Conservation (phyloP, 2,329 filamentous ascomycete species). For the Epicoccum sorghinum region DNA sequence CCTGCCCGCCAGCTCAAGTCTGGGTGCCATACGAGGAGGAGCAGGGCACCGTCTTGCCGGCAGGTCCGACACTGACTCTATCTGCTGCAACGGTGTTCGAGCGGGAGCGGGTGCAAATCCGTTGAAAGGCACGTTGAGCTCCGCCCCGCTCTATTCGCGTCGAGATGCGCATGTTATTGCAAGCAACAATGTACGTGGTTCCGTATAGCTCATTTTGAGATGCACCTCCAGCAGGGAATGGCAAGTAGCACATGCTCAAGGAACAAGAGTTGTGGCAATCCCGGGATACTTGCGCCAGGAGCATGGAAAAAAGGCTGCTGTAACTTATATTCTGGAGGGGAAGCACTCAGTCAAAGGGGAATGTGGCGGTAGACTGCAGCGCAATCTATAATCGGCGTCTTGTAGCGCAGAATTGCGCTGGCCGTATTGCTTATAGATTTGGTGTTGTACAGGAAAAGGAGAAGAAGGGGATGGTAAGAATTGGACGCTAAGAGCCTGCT, state of each 20-base stretch:
- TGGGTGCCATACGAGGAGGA: background rate
- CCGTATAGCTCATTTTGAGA: background rate
- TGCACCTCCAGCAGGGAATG: slow-evolving; percentile 11
- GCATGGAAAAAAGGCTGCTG: slow-evolving; percentile 4
- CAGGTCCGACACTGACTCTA: slow-evolving; percentile 3
- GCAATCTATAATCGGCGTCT: background rate
- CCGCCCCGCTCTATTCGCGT: slow-evolving; percentile 1
- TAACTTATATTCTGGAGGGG: background rate
- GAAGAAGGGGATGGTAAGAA: slow-evolving; percentile 13
- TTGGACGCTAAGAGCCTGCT: slow-evolving; percentile 26
- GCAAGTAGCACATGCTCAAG: background rate
- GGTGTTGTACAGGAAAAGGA: slow-evolving; percentile 18
- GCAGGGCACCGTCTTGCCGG: background rate
- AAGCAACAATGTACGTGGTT: background rate
- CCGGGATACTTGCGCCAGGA: background rate
- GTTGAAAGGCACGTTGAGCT: background rate
- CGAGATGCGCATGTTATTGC: background rate
- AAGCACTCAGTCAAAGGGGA: background rate
- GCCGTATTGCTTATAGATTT: slow-evolving; percentile 2
- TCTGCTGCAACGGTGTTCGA: slow-evolving; percentile 7
- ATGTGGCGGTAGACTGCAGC: background rate
- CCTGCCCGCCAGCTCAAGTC: background rate
- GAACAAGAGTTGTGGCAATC: background rate
- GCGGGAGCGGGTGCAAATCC: slow-evolving; percentile 7
- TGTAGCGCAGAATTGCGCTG: background rate